Conservation (phyloP, 208 protist genomes). For the Leishmania braziliensis region DNA sequence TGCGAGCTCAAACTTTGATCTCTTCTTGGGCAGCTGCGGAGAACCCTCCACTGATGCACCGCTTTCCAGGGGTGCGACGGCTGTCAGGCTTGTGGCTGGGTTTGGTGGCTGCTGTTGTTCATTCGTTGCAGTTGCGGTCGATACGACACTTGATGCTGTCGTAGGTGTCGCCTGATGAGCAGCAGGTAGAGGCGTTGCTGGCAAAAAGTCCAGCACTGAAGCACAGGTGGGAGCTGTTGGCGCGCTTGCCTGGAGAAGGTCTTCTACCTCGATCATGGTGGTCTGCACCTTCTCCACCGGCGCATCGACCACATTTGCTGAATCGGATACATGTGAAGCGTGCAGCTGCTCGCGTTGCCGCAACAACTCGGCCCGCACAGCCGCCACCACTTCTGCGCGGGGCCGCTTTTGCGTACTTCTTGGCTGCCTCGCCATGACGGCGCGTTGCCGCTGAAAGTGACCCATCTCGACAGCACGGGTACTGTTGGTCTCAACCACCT, state of each 20-base stretch:
- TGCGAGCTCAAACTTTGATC: slow-evolving; percentile 25
- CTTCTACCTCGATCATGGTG: slow-evolving; percentile 30
- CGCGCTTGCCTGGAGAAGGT: slow-evolving; percentile 8
- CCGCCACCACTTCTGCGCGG: slow-evolving; percentile 20
- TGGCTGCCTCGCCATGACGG: not conserved
- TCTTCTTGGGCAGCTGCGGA: slow-evolving; percentile 15
- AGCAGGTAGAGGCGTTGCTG: not conserved
- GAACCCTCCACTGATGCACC: not conserved
- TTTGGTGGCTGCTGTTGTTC: not conserved
- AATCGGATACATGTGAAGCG: not conserved
- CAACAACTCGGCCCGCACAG: slow-evolving; percentile 34
- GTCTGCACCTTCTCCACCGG: slow-evolving; percentile 10
- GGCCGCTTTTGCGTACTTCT: slow-evolving; percentile 7
- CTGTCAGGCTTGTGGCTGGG: not conserved
- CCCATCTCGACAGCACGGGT: not conserved
- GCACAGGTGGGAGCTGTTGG: not conserved
- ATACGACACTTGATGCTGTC: too few relatives aligned
- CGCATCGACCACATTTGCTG: not conserved
- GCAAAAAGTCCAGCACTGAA: slow-evolving; percentile 16
- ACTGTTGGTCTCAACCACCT: slow-evolving; percentile 30
- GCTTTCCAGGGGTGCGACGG: not conserved
- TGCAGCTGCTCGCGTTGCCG: slow-evolving; percentile 29
- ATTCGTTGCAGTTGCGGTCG: too few relatives aligned
- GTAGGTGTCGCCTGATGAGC: not conserved
- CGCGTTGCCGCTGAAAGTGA: slow-evolving; percentile 13